Percentiles rank a stretch among this genome's conserved stretches.
These are phyloP conservation scores for Hypoxylon sp. DNA, from an alignment of 2,329 filamentous ascomycete genomes.

Conservation along the genomic window DNA sequence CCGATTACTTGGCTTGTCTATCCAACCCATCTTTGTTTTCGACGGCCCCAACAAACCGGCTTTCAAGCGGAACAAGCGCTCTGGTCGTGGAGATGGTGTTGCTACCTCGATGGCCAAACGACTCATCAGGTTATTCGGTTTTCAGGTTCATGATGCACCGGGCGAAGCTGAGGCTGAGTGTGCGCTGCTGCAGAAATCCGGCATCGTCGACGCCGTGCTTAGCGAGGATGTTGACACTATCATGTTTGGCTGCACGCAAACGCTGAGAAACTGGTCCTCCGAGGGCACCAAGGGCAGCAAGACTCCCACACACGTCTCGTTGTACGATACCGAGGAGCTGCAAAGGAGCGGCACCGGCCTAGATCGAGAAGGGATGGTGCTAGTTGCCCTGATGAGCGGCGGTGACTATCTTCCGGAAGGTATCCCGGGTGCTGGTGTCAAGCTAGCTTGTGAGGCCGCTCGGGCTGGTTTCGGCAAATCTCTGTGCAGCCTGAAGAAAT, in stretches of 20 bases:
- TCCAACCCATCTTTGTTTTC: constrained; percentile 89
- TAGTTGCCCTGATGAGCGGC: constrained; percentile 93
- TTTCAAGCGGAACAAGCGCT: constrained; percentile 87
- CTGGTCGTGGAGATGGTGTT: constrained; percentile 69
- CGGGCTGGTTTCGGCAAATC: constrained; percentile 84
- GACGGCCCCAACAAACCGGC: constrained; percentile 85
- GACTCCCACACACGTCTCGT: constrained; percentile 82
- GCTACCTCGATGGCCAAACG: constrained; percentile 82
- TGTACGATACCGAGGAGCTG: constrained; percentile 73
- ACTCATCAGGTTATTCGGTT: constrained; percentile 84
- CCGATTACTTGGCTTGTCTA: constrained; percentile 76
- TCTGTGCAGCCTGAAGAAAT: constrained; percentile 70
- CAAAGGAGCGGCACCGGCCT: constrained; percentile 63
- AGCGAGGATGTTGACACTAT: constrained; percentile 97
- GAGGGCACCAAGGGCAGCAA: constrained; percentile 71
- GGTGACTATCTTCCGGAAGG: constrained; percentile 93
- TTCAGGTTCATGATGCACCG: constrained; percentile 83
- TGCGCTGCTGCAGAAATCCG: constrained; percentile 80
- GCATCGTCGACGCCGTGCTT: constrained; percentile 89
- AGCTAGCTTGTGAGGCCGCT: constrained; percentile 88
- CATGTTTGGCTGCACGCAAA: constrained; percentile 90
- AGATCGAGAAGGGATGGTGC: constrained; percentile 87
- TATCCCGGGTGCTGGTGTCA: constrained; percentile 85
- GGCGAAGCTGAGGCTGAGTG: constrained; percentile 98
- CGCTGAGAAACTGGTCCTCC: constrained; percentile 82